Percentiles rank a stretch among this genome's conserved stretches.
These are phyloP conservation scores for Entomortierella beljakovae DNA, from an alignment of 192 early-diverging fungal species.

Conservation along the genomic window DNA sequence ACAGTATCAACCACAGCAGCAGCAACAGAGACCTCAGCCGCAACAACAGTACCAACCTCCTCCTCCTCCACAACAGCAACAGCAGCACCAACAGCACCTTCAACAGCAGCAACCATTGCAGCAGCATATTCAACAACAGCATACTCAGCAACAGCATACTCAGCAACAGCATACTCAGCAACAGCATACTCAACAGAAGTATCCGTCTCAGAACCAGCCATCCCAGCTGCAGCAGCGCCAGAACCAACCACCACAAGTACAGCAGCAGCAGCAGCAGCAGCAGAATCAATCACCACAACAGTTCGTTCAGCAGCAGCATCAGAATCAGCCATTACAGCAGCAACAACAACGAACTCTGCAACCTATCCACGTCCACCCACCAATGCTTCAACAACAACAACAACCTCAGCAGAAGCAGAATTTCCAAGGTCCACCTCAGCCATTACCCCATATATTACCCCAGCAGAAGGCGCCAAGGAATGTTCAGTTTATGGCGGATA, in stretches of 20 bases:
- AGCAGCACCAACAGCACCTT: constrained; percentile 1
- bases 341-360: background rate
- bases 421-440: constrained; percentile 9
- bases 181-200: background rate
- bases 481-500: constrained; percentile 4
- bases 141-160: background rate
- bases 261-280: background rate
- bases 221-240: background rate
- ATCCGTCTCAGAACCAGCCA: background rate
- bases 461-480: constrained; percentile 5
- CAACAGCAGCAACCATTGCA: background rate
- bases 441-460: background rate
- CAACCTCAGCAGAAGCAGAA: constrained; percentile 1
- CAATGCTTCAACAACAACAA: background rate
- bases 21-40: background rate
- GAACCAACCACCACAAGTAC: background rate
- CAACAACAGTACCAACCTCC: constrained; percentile 16
- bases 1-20: constrained; percentile 2
- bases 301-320: background rate
- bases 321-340: background rate
- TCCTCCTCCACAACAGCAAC: background rate
- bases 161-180: background rate
- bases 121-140: background rate
- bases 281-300: background rate
- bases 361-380: too few species aligned